Conservation (phyloP, 164 flowering plant species). For the Stephania cephalantha region DNA sequence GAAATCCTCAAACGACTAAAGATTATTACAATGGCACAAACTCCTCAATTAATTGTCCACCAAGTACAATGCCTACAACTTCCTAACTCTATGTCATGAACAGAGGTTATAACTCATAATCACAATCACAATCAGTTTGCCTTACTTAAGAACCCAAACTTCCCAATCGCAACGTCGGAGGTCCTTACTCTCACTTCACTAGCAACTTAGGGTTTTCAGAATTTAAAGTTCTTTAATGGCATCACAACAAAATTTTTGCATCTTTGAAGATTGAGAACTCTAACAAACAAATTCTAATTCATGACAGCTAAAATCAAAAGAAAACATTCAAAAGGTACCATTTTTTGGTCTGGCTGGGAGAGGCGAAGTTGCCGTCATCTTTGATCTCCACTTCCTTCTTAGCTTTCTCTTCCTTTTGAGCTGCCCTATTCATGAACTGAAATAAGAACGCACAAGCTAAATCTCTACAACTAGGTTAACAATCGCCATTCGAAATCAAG, state of each 20-base stretch:
- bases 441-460: background rate
- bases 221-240: background rate
- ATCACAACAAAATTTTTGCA: background rate
- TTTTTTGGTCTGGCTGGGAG: slow-evolving; percentile 33
- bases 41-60: background rate
- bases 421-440: slow-evolving; percentile 87
- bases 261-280: background rate
- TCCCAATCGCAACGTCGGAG: background rate
- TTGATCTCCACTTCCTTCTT: slow-evolving; percentile 55
- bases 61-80: background rate
- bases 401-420: slow-evolving; percentile 48
- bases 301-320: background rate
- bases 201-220: background rate
- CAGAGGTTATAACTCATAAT: background rate
- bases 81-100: background rate
- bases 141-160: background rate
- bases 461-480: slow-evolving; percentile 2
- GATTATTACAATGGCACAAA: no score
- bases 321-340: slow-evolving; percentile 37
- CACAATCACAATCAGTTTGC: background rate
- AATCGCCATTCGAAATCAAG: no score
- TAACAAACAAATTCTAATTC: background rate
- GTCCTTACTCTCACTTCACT: background rate
- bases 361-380: slow-evolving; percentile 34
- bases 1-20: no score